Conservation (phyloP, 805 yeast genomes). For the Candida incommunis region DNA sequence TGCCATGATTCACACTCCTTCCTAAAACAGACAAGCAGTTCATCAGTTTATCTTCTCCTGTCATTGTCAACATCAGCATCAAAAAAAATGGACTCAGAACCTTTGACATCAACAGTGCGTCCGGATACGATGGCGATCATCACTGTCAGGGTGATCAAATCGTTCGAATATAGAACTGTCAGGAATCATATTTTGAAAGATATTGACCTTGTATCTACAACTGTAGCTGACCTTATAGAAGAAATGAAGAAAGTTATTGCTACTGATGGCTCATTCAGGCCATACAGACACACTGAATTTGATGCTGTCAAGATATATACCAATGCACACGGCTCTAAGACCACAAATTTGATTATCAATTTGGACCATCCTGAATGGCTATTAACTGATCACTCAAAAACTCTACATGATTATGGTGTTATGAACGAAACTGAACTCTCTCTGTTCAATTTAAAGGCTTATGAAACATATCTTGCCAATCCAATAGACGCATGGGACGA, state of each 20-base stretch:
- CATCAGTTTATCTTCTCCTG: no score
- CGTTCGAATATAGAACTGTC: conserved; percentile 83
- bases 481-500: conserved; percentile 84
- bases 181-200: conserved; percentile 57
- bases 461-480: conserved; percentile 53
- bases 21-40: no score
- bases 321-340: conserved; percentile 89
- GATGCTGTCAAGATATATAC: conserved; percentile 79
- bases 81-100: conserved; percentile 2
- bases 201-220: conserved; percentile 55
- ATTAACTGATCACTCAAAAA: conserved; percentile 28
- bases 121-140: conserved; percentile 35
- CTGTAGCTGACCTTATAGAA: conserved; percentile 49
- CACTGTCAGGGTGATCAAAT: conserved; percentile 77
- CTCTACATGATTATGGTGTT: conserved; percentile 37
- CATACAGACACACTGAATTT: conserved; percentile 54
- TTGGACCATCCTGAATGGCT: conserved; percentile 78
- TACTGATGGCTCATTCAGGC: conserved; percentile 58
- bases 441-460: conserved; percentile 55
- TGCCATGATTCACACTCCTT: no score
- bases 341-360: conserved; percentile 83
- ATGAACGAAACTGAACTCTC: conserved; percentile 84
- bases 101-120: background rate
- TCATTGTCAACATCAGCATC: no score
- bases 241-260: conserved; percentile 31